phyloP scores from a whole-genome alignment of 176 grass and related monocot species.

The Avena atlantica region DNA sequence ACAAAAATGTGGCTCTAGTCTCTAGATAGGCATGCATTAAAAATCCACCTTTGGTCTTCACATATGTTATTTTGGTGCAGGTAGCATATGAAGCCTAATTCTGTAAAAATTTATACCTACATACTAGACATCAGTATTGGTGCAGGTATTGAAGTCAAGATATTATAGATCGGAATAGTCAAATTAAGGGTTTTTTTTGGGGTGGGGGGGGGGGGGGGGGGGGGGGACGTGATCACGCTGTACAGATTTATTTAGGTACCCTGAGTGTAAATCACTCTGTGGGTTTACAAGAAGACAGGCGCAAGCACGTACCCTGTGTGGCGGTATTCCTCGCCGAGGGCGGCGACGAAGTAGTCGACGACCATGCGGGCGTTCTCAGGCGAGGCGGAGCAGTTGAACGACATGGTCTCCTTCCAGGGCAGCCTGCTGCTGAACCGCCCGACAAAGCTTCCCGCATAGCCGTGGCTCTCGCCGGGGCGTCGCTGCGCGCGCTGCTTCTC shows the following conservation, averaged over 20 bases:
- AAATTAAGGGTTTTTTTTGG: background rate
- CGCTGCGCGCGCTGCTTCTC: conserved; percentile 79
- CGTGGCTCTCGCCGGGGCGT: conserved; percentile 59
- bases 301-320: conserved; percentile 16
- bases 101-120: too few species aligned
- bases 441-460: conserved; percentile 89
- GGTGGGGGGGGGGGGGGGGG: too few species aligned
- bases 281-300: too few species aligned
- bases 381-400: conserved; percentile 41
- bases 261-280: too few species aligned
- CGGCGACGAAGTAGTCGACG: conserved; percentile 42
- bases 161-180: background rate
- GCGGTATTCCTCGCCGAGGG: conserved; percentile 32
- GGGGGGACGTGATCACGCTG: background rate
- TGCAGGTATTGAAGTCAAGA: too few species aligned
- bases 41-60: too few species aligned
- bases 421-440: conserved; percentile 39
- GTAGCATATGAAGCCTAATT: too few species aligned
- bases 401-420: conserved; percentile 53
- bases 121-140: too few species aligned
- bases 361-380: conserved; percentile 24
- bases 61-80: too few species aligned
- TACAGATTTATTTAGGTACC: background rate
- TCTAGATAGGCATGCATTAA: too few species aligned
- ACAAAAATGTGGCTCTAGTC: too few species aligned